These are phyloP conservation scores for Solanum dulcamara DNA, from an alignment of 257 asterid species.

Conservation along the genomic window DNA sequence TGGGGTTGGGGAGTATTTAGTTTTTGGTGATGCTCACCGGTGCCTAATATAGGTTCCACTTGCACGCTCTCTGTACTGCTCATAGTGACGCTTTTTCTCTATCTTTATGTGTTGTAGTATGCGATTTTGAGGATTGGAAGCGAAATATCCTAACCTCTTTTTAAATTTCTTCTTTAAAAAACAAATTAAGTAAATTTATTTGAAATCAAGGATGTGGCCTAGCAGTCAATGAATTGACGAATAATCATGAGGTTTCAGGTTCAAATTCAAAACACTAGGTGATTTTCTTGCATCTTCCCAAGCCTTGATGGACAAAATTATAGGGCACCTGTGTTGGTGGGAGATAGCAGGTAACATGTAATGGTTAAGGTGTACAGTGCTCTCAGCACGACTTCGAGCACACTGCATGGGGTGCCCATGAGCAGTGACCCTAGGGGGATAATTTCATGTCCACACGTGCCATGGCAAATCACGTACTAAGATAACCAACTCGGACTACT, in stretches of 20 bases:
- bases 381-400: background rate
- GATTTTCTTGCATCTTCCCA: background rate
- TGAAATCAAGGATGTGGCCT: background rate
- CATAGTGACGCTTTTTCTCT: background rate
- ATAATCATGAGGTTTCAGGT: background rate
- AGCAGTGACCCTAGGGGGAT: background rate
- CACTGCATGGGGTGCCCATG: background rate
- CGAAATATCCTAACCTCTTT: background rate
- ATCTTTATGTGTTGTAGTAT: background rate
- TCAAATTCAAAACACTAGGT: background rate
- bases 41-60: background rate
- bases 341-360: background rate
- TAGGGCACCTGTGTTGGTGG: background rate
- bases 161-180: background rate
- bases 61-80: background rate
- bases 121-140: background rate
- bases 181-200: background rate
- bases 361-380: background rate
- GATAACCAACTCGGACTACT: background rate
- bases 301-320: background rate
- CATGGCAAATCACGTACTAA: background rate
- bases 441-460: background rate
- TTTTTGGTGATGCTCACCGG: background rate
- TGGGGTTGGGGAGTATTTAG: background rate
- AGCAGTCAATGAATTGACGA: background rate